A percentile compares a stretch with the other conserved stretches of the same genome.
Evolutionary conservation across 805 yeast genomes (phyloP).

Genomic region (Candida insectorum): DNA sequence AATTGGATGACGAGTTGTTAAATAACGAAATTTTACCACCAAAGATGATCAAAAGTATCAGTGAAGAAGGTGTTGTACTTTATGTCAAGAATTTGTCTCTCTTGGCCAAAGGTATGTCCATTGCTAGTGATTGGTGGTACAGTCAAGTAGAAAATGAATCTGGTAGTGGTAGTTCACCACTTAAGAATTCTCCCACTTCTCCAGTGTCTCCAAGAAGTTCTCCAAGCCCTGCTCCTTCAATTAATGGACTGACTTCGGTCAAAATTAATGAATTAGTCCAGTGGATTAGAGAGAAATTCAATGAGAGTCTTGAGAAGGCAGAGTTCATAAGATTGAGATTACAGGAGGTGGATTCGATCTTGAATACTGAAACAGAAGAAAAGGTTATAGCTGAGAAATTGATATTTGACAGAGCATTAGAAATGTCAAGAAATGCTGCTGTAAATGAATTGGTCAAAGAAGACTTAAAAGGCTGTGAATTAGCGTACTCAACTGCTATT

Average conservation of each 20-base stretch:
- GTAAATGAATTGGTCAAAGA: slow-evolving; percentile 77
- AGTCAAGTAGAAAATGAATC: slow-evolving; percentile 23
- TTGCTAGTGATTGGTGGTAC: slow-evolving; percentile 91
- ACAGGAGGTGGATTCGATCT: slow-evolving; percentile 44
- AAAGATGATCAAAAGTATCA: slow-evolving; percentile 51
- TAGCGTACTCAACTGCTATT: slow-evolving; percentile 84
- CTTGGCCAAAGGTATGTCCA: slow-evolving; percentile 79
- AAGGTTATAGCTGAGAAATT: slow-evolving; percentile 72
- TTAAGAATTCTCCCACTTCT: too few relatives aligned
- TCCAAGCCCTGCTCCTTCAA: slow-evolving; percentile 6
- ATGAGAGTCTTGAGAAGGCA: slow-evolving; percentile 85
- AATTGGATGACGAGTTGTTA: slow-evolving; percentile 32
- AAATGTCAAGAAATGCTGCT: slow-evolving; percentile 89
- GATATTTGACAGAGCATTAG: slow-evolving; percentile 89
- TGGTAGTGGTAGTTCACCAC: background rate
- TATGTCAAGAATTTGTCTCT: slow-evolving; percentile 82
- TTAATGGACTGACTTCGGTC: slow-evolving; percentile 20
- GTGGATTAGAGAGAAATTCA: slow-evolving; percentile 87
- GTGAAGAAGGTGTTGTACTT: slow-evolving; percentile 83
- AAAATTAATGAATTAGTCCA: slow-evolving; percentile 72
- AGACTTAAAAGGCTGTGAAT: slow-evolving; percentile 74
- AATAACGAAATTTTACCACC: slow-evolving; percentile 52
- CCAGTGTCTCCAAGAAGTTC: slow-evolving; percentile 1
- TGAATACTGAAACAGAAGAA: slow-evolving; percentile 15
- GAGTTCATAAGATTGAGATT: slow-evolving; percentile 65